Evolutionary conservation across 2,329 filamentous ascomycete genomes (phyloP).

Genomic region (Curvularia eragrostidis): DNA sequence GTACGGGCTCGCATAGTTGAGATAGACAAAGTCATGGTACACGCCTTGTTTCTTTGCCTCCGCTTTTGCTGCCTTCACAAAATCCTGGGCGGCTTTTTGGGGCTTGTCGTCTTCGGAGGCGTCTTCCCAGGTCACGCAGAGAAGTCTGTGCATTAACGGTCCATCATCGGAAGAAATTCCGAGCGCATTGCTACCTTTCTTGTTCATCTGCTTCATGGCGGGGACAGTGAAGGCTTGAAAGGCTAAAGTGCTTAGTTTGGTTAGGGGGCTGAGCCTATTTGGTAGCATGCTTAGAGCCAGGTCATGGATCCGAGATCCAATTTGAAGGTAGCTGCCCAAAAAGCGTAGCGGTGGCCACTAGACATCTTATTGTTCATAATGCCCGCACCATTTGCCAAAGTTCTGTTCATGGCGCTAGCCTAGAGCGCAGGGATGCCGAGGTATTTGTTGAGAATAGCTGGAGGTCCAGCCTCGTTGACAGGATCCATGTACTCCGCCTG

Average conservation of each 20-base stretch:
- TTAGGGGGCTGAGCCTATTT: constrained; percentile 22
- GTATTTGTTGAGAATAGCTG: constrained; percentile 25
- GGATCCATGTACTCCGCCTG: constrained; percentile 24
- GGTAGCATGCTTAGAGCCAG: constrained; percentile 24
- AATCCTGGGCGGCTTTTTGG: constrained; percentile 24
- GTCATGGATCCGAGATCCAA: constrained; percentile 29
- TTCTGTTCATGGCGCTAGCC: constrained; percentile 26
- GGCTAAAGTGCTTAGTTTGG: constrained; percentile 27
- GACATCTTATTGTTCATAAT: constrained; percentile 47
- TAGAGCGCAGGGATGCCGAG: constrained; percentile 28
- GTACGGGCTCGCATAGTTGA: constrained; percentile 55
- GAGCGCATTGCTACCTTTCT: constrained; percentile 39
- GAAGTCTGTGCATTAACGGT: constrained; percentile 25
- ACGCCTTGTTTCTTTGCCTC: constrained; percentile 24
- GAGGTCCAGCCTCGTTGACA: constrained; percentile 31
- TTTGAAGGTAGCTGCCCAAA: constrained; percentile 39
- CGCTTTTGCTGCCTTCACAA: constrained; percentile 24
- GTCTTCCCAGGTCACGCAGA: constrained; percentile 26
- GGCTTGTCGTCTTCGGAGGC: constrained; percentile 4
- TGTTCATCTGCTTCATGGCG: constrained; percentile 30
- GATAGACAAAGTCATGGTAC: constrained; percentile 42
- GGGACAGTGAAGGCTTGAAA: constrained; percentile 35
- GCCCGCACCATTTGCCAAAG: constrained; percentile 17
- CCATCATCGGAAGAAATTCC: constrained; percentile 29
- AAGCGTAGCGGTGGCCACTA: constrained; percentile 32